Evolutionary conservation across 768 basidiomycete genomes (phyloP).

Genomic region (Tylopilus rubrobrunneus): DNA sequence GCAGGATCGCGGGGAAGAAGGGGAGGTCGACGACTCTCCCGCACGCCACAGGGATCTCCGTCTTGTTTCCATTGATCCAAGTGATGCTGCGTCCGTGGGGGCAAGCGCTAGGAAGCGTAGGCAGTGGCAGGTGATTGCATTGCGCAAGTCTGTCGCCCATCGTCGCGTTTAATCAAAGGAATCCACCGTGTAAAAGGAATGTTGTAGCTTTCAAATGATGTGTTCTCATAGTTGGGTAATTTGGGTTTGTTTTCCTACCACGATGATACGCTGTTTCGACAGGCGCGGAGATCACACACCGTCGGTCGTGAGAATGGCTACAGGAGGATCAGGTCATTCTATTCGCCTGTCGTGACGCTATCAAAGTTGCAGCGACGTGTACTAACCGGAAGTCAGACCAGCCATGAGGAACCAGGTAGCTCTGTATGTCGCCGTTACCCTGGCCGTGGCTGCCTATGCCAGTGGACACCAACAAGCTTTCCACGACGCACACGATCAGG

Average conservation of each 20-base stretch:
- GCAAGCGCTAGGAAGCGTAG: slow-evolving; percentile 38
- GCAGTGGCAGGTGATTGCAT: slow-evolving; percentile 45
- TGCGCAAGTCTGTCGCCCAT: slow-evolving; percentile 33
- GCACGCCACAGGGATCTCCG: slow-evolving; percentile 54
- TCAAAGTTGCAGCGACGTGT: too few species aligned
- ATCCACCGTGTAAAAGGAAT: neutral
- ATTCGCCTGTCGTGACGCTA: too few species aligned
- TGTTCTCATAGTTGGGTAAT: neutral
- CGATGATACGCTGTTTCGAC: neutral
- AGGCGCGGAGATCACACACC: too few species aligned
- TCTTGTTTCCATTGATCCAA: slow-evolving; percentile 47
- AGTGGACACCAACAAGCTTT: slow-evolving; percentile 16
- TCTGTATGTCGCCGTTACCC: neutral
- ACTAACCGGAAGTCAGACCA: neutral
- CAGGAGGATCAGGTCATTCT: too few species aligned
- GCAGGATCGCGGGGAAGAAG: slow-evolving; percentile 73
- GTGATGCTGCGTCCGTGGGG: slow-evolving; percentile 26
- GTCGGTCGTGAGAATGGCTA: neutral
- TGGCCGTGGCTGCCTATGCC: neutral
- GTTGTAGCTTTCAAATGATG: neutral
- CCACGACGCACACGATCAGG: neutral
- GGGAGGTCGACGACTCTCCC: slow-evolving; percentile 70
- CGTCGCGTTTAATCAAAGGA: slow-evolving; percentile 17
- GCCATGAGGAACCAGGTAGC: slow-evolving; percentile 11
- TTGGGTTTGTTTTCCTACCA: neutral